Evolutionary conservation across 2,329 filamentous ascomycete genomes (phyloP).

Genomic region (Arthrobotrys megalospora): DNA sequence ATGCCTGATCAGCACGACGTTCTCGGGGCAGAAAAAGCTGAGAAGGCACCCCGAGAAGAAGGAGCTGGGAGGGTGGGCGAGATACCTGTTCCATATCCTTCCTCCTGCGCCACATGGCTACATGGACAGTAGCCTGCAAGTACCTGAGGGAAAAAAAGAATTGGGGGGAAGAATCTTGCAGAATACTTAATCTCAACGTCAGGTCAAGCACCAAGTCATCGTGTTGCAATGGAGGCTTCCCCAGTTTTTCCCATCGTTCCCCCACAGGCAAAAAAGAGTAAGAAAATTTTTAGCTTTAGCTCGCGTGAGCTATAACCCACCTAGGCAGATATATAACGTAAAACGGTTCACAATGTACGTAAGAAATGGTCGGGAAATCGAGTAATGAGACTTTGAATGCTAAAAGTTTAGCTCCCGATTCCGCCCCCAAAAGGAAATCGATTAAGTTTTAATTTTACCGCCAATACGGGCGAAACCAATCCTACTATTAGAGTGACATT

Average conservation of each 20-base stretch:
- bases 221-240: constrained; percentile 35
- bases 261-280: constrained; percentile 38
- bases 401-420: constrained; percentile 33
- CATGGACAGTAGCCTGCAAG: constrained; percentile 47
- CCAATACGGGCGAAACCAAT: constrained; percentile 4
- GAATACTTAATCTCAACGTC: constrained; percentile 62
- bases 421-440: constrained; percentile 13
- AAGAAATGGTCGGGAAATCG: constrained; percentile 39
- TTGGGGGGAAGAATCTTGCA: constrained; percentile 45
- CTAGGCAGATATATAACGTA: constrained; percentile 55
- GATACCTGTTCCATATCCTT: constrained; percentile 22
- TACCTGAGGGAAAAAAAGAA: constrained; percentile 28
- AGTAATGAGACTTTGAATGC: constrained; percentile 37
- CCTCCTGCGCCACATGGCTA: constrained; percentile 55
- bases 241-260: not conserved
- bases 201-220: constrained; percentile 29
- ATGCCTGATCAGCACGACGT: constrained; percentile 46
- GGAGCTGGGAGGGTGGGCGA: constrained; percentile 33
- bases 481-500: not conserved
- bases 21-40: constrained; percentile 45
- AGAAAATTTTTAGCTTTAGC: constrained; percentile 20
- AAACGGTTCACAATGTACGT: constrained; percentile 48
- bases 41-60: constrained; percentile 25
- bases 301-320: constrained; percentile 42
- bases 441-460: constrained; percentile 28